Base-by-base conservation (phyloP, 805 yeast species). In the Zygosaccharomyces pseudorouxii region DNA sequence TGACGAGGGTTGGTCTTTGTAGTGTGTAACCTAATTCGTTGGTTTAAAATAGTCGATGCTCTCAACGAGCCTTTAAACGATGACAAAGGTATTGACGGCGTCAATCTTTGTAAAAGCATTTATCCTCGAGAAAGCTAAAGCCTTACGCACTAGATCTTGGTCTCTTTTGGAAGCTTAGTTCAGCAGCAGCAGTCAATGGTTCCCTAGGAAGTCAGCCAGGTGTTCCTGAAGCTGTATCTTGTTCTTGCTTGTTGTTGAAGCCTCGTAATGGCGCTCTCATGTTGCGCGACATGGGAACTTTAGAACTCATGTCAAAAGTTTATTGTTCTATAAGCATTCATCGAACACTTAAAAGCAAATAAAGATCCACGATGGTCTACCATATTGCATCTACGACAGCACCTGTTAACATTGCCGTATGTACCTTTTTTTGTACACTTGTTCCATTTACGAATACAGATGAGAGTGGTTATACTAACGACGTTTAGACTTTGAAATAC, bases 381-480 rank as follows among this genome's bases (percentile, higher is more conserved):
- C 78, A 79, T 68, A 69, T 80, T 40, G 93, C 96, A 8, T 81
- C 96, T 4, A 82, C 86, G 42, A 89, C 97, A 38, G 98, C 99
- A 2, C 99, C 99, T 12, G 99, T 92, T 46, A 92, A 92, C 69
- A 92, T 92, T 69, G 99, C 99, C 38, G 87, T 82, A 77, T 54
- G 86, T 78, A n/a, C 7, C 9, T 12, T 19, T 30, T 3, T n/a
- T n/a, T n/a, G n/a, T n/a, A 20, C n/a, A 40, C 39, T 14, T 28
- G 16, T 4, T 38, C 27, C 7, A 12, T 10, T 29, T 1, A 9
- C 12, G 16, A 42, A 22, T 41, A 19, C 7, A 12, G 4, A 25
- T 25, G 19, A 38, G 20, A 27, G 36, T 44, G 12, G 10, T 23
- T 18, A 10, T 52, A 48, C 50, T 53, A 44, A 44, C 52, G 35